Percentiles rank a stretch among this genome's conserved stretches.
Conservation (phyloP, 768 basidiomycete species). For the Podaxis rugospora region DNA sequence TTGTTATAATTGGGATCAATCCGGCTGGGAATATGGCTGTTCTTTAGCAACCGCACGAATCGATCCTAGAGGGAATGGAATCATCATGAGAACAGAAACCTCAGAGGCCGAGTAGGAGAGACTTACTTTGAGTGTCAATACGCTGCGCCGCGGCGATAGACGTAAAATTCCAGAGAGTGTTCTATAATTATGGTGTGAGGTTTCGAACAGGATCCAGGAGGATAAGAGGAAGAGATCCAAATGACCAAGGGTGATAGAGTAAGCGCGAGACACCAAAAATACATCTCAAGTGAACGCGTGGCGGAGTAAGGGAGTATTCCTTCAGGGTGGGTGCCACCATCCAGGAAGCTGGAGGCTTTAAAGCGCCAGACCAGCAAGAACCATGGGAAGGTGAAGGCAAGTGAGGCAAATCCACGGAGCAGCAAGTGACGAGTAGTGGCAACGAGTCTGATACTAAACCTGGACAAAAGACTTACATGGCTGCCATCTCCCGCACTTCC, state of each 20-base stretch:
- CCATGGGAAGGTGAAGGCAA: not conserved
- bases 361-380: not conserved
- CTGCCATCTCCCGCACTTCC: constrained; percentile 88
- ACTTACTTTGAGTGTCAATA: constrained; percentile 64
- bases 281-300: constrained; percentile 3
- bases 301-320: not conserved
- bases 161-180: constrained; percentile 82
- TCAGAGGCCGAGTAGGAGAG: not conserved
- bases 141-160: constrained; percentile 73
- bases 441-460: not conserved
- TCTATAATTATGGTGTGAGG: constrained; percentile 25
- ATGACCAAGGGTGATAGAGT: not conserved
- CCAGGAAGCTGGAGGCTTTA: not conserved
- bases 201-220: not conserved
- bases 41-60: constrained; percentile 70
- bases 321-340: not conserved
- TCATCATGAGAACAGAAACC: not conserved
- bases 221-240: not conserved
- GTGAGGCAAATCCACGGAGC: not conserved
- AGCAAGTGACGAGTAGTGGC: not conserved
- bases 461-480: constrained; percentile 49
- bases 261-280: not conserved
- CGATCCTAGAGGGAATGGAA: constrained; percentile 47
- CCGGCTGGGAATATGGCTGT: constrained; percentile 60
- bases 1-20: constrained; percentile 62